Base-by-base conservation (phyloP, 176 grass and related monocot genomes). In the Avena atlantica region DNA sequence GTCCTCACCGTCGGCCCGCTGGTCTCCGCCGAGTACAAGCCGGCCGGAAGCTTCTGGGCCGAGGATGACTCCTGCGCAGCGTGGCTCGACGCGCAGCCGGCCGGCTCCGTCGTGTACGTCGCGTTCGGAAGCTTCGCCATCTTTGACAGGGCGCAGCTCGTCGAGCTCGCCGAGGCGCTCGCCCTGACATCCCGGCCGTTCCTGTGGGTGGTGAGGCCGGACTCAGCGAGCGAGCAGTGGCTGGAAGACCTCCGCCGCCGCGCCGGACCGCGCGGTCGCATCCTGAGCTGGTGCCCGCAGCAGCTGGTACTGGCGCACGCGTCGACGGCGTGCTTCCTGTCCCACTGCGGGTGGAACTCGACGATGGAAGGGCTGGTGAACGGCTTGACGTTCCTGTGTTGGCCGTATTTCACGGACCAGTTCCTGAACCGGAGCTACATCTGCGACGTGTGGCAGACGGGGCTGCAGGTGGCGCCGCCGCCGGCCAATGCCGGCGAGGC, bases 101-200 rank as follows among this genome's bases (percentile, higher is more conserved):
- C 52, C 19, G n/a, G 48, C 34, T 97, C 94, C 14, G 94, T 94
- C 63, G 57, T 97, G 68, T 97, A 97, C 78, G 87, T 90, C 1
- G 94, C 91, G 14, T 96, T 92, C 69, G 91, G 94, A 13, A 96
- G 94, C 92, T 58, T 92, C 66, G 89, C 91, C 29, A 9, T 88
- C 40, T 85, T 89, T 74, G 86, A 47, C 70, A 11, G 68, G 13
- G n/a, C 42, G 56, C 91, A 96, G 73, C 91, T 93, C 1, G 29
- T 84, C 11, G 94, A 96, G 81, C 79, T 96, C 2, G 94, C 94
- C 11, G 89, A 86, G 20, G 91, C 79, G 3, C 89, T 96, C 19
- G 85, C 70, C 60, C 89, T 93, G n/a, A 90, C 86, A 0, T 48
- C 69, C 19, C 88, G 76, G 42, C 86, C 88, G 44, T 92, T 97